A percentile compares a stretch with the other conserved stretches of the same genome.
phyloP scores from a whole-genome alignment of 495 filamentous ascomycete genomes.

The Lichina pygmaea region DNA sequence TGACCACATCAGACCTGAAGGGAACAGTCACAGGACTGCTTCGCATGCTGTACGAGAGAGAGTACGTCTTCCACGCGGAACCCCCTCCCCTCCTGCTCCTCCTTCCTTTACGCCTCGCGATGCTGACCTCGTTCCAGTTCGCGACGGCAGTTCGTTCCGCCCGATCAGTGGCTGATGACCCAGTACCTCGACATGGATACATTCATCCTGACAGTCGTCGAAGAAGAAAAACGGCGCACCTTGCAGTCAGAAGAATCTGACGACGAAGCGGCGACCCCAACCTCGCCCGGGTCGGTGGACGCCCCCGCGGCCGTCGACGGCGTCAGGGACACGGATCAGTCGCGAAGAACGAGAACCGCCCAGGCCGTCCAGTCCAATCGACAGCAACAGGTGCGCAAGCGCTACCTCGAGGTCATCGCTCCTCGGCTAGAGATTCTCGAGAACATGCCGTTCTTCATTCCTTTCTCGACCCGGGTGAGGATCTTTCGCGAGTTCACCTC shows the following conservation, averaged over 20 bases:
- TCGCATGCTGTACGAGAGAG: conserved; percentile 75
- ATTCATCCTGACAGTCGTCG: conserved; percentile 59
- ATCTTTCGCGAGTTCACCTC: conserved; percentile 83
- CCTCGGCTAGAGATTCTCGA: conserved; percentile 74
- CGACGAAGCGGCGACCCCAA: conserved; percentile 13
- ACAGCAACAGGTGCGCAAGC: conserved; percentile 32
- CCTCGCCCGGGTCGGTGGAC: conserved; percentile 2
- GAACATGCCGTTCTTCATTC: conserved; percentile 94
- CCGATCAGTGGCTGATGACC: conserved; percentile 85
- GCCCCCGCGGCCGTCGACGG: not conserved
- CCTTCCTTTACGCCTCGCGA: not conserved
- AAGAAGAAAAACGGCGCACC: conserved; percentile 58
- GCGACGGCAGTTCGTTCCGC: conserved; percentile 52
- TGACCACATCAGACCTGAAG: conserved; percentile 56
- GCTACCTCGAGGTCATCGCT: conserved; percentile 45
- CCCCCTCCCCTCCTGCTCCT: not conserved
- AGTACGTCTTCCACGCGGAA: conserved; percentile 19
- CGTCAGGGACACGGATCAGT: not conserved
- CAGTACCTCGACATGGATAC: conserved; percentile 72
- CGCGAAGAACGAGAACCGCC: conserved; percentile 7
- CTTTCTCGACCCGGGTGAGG: conserved; percentile 72
- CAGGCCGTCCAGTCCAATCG: conserved; percentile 20
- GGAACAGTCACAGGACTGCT: conserved; percentile 60
- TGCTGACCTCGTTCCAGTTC: conserved; percentile 21
- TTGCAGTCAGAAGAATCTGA: conserved; percentile 23